phyloP scores from a whole-genome alignment of 2,329 filamentous ascomycete genomes.

The Thelonectria blattea region DNA sequence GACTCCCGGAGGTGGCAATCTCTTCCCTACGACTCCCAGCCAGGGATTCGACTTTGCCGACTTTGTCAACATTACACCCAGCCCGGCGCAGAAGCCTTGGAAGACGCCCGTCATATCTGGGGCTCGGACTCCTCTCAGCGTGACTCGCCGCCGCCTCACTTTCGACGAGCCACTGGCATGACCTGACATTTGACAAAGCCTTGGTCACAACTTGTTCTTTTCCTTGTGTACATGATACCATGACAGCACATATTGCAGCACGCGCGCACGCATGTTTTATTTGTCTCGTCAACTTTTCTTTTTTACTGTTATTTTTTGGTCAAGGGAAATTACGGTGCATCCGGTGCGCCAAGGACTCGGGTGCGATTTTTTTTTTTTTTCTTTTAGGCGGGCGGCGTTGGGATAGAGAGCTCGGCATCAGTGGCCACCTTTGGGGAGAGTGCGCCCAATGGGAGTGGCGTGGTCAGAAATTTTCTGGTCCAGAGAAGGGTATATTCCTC shows the following conservation, averaged over 20 bases:
- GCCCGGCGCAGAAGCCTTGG: conserved; percentile 89
- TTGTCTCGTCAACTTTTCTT: conserved; percentile 19
- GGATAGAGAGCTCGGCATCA: conserved; percentile 35
- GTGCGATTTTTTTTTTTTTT: conserved; percentile 19
- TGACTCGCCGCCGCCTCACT: conserved; percentile 77
- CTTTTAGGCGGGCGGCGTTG: conserved; percentile 34
- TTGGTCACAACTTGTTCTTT: conserved; percentile 25
- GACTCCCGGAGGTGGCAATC: conserved; percentile 75
- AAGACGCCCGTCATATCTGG: conserved; percentile 71
- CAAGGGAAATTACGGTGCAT: conserved; percentile 22
- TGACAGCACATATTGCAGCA: conserved; percentile 40
- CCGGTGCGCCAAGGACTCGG: conserved; percentile 28
- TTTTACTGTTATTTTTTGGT: not conserved
- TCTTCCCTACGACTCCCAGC: conserved; percentile 78
- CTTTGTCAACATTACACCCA: conserved; percentile 97
- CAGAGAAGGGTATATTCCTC: conserved; percentile 21
- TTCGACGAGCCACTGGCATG: conserved; percentile 70
- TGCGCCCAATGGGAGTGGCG: conserved; percentile 21
- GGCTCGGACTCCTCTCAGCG: conserved; percentile 64
- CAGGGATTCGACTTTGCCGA: conserved; percentile 92
- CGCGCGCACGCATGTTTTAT: conserved; percentile 22
- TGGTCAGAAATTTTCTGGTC: conserved; percentile 6
- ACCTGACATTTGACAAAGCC: conserved; percentile 6
- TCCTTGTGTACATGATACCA: conserved; percentile 46
- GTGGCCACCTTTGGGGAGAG: conserved; percentile 17